These are phyloP conservation scores for Neocallimastix lanati DNA, from an alignment of 192 early-diverging fungal genomes.

Conservation along the genomic window DNA sequence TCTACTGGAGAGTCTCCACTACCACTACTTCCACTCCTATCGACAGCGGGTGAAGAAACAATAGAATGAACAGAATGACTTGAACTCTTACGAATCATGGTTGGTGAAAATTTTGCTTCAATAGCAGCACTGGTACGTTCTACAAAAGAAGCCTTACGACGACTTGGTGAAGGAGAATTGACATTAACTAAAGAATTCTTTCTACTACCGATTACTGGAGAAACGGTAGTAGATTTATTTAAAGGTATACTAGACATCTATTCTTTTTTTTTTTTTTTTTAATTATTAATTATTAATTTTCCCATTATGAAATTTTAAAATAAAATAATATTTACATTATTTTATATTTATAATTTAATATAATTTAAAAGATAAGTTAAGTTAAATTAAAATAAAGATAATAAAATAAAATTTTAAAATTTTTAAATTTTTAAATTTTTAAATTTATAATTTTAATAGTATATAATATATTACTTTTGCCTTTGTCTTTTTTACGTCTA, in stretches of 20 bases:
- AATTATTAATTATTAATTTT: background rate
- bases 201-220: background rate
- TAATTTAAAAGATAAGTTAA: no score
- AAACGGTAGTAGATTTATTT: background rate
- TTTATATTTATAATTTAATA: no score
- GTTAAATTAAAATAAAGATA: no score
- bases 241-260: background rate
- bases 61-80: background rate
- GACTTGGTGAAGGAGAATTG: background rate
- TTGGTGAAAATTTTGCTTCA: background rate
- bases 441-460: no score
- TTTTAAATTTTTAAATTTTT: no score
- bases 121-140: background rate
- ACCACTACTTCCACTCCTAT: background rate
- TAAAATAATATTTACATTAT: no score
- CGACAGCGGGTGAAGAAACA: background rate
- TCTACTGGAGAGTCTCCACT: background rate
- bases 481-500: no score
- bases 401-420: no score
- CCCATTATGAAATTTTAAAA: no score
- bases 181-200: background rate
- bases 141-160: background rate
- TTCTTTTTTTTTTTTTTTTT: background rate
- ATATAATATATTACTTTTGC: no score
- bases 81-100: background rate